Evolutionary conservation across 805 yeast species (phyloP).

Genomic region (Candida verbasci): DNA sequence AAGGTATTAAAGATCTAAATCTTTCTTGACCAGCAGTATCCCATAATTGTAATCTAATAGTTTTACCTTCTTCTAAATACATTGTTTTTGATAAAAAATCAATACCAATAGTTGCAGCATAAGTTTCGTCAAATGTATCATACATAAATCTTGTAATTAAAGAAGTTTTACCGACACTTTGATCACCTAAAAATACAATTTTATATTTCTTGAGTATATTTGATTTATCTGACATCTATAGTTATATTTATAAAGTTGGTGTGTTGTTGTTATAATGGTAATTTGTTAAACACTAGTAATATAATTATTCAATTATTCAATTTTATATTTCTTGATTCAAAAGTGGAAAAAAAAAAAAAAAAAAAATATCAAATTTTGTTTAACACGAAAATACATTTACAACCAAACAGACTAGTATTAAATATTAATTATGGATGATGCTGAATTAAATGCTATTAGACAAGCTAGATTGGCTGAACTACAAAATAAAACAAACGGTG

Average conservation of each 20-base stretch:
- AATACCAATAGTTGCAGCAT: constrained; percentile 95
- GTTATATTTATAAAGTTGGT: not conserved
- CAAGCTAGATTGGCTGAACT: constrained; percentile 88
- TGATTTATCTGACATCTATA: constrained; percentile 24
- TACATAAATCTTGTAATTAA: constrained; percentile 97
- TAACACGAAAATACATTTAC: too few relatives aligned
- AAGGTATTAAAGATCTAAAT: constrained; percentile 89
- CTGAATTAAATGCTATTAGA: constrained; percentile 84
- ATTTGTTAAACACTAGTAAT: too few relatives aligned
- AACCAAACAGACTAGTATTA: too few relatives aligned
- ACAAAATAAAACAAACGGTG: constrained; percentile 44
- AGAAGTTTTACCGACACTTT: constrained; percentile 93
- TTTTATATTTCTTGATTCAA: too few relatives aligned
- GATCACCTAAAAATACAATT: constrained; percentile 95
- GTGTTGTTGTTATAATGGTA: too few relatives aligned
- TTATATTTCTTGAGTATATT: constrained; percentile 63
- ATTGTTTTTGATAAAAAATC: constrained; percentile 91
- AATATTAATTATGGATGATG: constrained; percentile 61
- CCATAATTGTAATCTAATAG: constrained; percentile 93
- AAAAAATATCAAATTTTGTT: too few relatives aligned
- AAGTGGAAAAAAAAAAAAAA: too few relatives aligned
- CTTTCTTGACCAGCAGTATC: constrained; percentile 98
- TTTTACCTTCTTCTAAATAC: constrained; percentile 89
- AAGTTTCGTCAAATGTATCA: constrained; percentile 94
- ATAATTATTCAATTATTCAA: too few relatives aligned